These are phyloP conservation scores for Picea sitchensis DNA, from an alignment of 75 land plant species.

Conservation along the genomic window DNA sequence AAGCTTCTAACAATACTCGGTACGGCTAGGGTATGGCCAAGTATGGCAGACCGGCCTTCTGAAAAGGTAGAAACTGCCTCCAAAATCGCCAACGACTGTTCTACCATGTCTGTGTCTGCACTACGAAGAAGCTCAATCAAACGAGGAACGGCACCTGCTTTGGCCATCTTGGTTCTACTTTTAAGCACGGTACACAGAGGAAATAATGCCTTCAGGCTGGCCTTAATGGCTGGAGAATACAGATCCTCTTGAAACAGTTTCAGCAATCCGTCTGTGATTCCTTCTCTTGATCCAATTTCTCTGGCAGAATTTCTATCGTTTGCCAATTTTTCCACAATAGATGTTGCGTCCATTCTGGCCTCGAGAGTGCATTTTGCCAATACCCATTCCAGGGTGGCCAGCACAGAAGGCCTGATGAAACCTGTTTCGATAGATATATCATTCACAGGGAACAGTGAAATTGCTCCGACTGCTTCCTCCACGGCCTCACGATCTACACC, in stretches of 20 bases:
- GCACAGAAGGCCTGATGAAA: background rate
- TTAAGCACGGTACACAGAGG: background rate
- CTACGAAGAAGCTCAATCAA: slow-evolving; percentile 21
- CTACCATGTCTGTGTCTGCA: slow-evolving; percentile 8
- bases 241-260: background rate
- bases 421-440: background rate
- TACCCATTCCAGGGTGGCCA: background rate
- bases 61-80: slow-evolving; percentile 38
- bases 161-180: slow-evolving; percentile 1
- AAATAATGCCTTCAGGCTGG: background rate
- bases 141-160: slow-evolving; percentile 20
- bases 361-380: background rate
- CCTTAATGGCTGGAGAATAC: background rate
- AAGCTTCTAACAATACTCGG: slow-evolving; percentile 31
- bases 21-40: slow-evolving; percentile 30
- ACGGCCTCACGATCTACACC: too few species aligned
- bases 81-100: slow-evolving; percentile 19
- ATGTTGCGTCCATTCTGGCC: background rate
- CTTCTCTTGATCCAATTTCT: background rate
- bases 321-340: background rate
- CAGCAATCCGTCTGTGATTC: background rate
- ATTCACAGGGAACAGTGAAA: background rate
- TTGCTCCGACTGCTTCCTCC: background rate
- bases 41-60: slow-evolving; percentile 42
- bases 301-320: background rate